A percentile compares a stretch with the other conserved stretches of the same genome.
phyloP scores from a whole-genome alignment of 2,329 filamentous ascomycete species.

The Hypoxylon sp. region DNA sequence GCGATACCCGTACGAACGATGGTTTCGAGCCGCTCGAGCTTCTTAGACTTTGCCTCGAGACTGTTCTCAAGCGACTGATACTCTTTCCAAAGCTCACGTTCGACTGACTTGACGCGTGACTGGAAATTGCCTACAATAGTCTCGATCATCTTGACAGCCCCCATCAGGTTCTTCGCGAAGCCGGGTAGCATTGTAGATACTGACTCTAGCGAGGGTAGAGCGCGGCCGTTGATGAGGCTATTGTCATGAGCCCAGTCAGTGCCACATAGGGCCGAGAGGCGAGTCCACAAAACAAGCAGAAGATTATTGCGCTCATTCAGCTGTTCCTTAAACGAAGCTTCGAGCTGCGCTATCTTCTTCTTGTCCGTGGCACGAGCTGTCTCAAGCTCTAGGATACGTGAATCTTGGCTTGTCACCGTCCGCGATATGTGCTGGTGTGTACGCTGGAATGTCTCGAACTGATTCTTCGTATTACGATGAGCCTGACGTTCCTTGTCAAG shows the following conservation, averaged over 20 bases:
- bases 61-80: conserved; percentile 88
- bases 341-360: conserved; percentile 80
- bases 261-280: conserved; percentile 87
- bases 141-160: conserved; percentile 90
- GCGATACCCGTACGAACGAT: conserved; percentile 78
- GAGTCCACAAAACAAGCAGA: conserved; percentile 90
- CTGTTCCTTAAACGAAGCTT: conserved; percentile 87
- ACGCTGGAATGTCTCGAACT: conserved; percentile 90
- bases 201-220: conserved; percentile 85
- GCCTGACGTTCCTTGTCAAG: conserved; percentile 91
- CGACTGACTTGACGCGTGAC: conserved; percentile 84
- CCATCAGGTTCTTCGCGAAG: conserved; percentile 90
- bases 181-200: conserved; percentile 88
- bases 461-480: conserved; percentile 87
- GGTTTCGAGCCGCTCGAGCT: conserved; percentile 88
- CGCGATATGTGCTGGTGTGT: conserved; percentile 89
- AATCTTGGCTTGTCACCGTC: conserved; percentile 87
- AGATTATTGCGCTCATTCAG: conserved; percentile 90
- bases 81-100: conserved; percentile 90
- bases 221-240: conserved; percentile 87
- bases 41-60: conserved; percentile 84
- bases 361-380: conserved; percentile 82
- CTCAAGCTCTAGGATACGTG: conserved; percentile 89
- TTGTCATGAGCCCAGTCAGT: conserved; percentile 93
- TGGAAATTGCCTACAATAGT: conserved; percentile 83